phyloP scores from a whole-genome alignment of 306 rosid species.

The Prinsepia uniflora region DNA sequence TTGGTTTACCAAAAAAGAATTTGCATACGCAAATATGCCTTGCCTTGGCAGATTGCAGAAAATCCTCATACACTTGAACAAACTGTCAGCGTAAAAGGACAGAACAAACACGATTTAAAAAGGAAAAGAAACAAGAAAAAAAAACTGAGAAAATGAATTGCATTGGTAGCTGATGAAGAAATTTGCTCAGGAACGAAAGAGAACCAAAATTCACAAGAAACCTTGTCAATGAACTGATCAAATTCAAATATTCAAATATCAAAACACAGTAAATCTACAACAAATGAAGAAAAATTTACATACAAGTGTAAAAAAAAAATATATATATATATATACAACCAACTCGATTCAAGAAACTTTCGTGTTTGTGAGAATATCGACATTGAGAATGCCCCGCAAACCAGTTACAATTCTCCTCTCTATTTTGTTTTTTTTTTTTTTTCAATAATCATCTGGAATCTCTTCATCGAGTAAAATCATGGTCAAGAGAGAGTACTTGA shows the following conservation, averaged over 20 bases:
- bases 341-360: constrained; percentile 15
- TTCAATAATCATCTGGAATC: constrained; percentile 7
- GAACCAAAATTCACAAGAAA: not conserved
- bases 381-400: constrained; percentile 17
- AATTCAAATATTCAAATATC: constrained; percentile 19
- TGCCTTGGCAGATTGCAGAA: too few relatives aligned
- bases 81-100: too few relatives aligned
- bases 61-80: not conserved
- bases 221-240: not conserved
- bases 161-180: not conserved
- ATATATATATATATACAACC: constrained; percentile 37
- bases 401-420: not conserved
- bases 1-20: too few relatives aligned
- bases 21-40: too few relatives aligned
- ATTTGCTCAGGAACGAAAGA: not conserved
- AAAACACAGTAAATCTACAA: constrained; percentile 30
- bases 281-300: constrained; percentile 40
- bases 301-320: constrained; percentile 25
- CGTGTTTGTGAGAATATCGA: constrained; percentile 2
- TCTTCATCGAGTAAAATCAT: constrained; percentile 58
- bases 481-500: constrained; percentile 71
- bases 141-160: not conserved
- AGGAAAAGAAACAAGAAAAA: too few relatives aligned
- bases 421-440: too few relatives aligned
- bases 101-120: too few relatives aligned